Conservation (phyloP, 2,329 filamentous ascomycete genomes). For the Fusarium papillatum region DNA sequence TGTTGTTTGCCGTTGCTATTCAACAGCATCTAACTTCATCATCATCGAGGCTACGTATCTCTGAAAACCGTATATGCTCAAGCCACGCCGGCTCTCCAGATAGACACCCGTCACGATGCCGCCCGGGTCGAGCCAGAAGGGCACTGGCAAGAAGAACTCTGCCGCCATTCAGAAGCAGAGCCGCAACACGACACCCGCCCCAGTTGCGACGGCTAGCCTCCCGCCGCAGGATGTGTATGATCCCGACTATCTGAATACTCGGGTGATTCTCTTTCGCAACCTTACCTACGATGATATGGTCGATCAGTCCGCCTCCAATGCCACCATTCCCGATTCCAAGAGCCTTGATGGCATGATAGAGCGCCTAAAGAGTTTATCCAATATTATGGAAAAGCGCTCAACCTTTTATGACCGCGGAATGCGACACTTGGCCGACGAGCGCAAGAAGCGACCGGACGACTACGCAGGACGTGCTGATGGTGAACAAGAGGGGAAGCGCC, state of each 20-base stretch:
- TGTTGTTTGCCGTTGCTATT: constrained; percentile 27
- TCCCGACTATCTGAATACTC: constrained; percentile 77
- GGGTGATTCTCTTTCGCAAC: constrained; percentile 69
- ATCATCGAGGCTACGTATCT: background rate
- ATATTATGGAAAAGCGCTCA: constrained; percentile 76
- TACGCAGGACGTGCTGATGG: constrained; percentile 60
- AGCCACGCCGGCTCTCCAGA: background rate
- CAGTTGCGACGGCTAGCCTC: constrained; percentile 60
- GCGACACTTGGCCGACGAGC: constrained; percentile 75
- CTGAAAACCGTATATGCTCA: background rate
- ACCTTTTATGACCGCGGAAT: constrained; percentile 80
- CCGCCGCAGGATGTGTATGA: constrained; percentile 68
- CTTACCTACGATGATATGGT: constrained; percentile 79
- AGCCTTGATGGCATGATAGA: constrained; percentile 74
- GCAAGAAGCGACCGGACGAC: constrained; percentile 73
- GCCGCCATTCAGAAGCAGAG: constrained; percentile 77
- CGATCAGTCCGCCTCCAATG: constrained; percentile 70
- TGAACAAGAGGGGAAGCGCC: constrained; percentile 67
- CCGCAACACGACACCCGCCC: constrained; percentile 80
- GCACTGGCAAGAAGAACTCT: constrained; percentile 74
- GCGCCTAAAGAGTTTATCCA: constrained; percentile 73
- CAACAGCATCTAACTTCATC: constrained; percentile 28
- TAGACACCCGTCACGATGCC: constrained; percentile 61
- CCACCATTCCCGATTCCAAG: constrained; percentile 73
- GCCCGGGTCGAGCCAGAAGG: constrained; percentile 70